Conservation (phyloP, 78 protist species). For the Monosiga brevicollis region DNA sequence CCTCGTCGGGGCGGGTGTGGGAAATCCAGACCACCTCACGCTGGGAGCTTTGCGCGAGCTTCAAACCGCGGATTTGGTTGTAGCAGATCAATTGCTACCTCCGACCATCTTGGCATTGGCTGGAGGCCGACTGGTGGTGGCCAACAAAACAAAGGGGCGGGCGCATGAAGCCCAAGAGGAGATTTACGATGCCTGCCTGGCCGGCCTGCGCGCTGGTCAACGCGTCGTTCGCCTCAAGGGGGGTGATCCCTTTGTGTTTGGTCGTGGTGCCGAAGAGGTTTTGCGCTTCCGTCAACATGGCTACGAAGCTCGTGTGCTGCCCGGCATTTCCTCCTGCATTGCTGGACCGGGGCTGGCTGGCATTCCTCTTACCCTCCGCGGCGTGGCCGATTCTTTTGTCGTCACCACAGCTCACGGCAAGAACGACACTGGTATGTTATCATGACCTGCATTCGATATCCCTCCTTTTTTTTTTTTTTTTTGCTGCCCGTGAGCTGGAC, state of each 20-base stretch:
- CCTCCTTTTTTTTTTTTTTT: background rate
- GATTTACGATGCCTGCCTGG: conserved; percentile 9
- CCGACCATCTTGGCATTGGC: background rate
- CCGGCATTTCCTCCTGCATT: conserved; percentile 28
- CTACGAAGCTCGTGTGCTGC: conserved; percentile 17
- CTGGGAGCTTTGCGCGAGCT: conserved; percentile 26
- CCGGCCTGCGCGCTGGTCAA: conserved; percentile 15
- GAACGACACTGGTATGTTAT: background rate
- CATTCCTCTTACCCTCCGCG: conserved; percentile 44
- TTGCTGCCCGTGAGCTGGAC: too few species aligned
- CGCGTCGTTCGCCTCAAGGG: conserved; percentile 37
- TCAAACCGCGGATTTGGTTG: conserved; percentile 23
- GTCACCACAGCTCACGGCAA: conserved; percentile 29
- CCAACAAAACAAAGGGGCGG: conserved; percentile 3
- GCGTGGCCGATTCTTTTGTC: conserved; percentile 22
- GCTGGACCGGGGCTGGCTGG: conserved; percentile 33
- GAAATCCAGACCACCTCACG: conserved; percentile 35
- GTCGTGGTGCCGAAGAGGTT: conserved; percentile 49
- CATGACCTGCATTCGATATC: background rate
- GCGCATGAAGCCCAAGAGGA: conserved; percentile 27
- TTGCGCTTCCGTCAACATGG: conserved; percentile 21
- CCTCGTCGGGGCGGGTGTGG: conserved; percentile 50
- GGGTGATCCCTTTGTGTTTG: conserved; percentile 52
- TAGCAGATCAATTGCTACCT: conserved; percentile 18
- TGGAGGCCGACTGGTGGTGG: background rate